Percentiles rank a stretch among this genome's conserved stretches.
phyloP scores from a whole-genome alignment of 2,329 filamentous ascomycete genomes.

The Nannizziopsis arthrosporioides region DNA sequence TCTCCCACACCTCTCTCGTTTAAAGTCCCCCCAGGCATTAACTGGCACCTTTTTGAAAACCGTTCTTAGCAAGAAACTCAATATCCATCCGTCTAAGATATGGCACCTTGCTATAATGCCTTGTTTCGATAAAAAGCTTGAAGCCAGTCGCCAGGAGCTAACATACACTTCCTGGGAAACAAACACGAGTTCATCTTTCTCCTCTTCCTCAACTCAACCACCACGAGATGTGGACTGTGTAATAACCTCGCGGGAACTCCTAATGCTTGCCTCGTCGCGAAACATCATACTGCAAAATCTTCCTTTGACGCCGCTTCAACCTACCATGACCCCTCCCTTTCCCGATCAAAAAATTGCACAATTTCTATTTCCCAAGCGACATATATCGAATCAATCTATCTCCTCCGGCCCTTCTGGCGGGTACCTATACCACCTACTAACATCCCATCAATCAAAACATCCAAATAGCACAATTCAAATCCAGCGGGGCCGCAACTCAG shows the following conservation, averaged over 20 bases:
- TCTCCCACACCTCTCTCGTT: conserved; percentile 73
- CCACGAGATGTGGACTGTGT: conserved; percentile 93
- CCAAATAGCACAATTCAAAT: conserved; percentile 61
- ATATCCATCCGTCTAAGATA: conserved; percentile 64
- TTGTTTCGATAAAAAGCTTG: conserved; percentile 97
- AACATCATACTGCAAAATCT: conserved; percentile 64
- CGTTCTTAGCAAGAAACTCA: conserved; percentile 58
- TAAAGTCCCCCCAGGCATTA: conserved; percentile 90
- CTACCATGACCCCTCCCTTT: conserved; percentile 46
- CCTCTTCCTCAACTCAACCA: conserved; percentile 28
- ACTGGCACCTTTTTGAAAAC: conserved; percentile 86
- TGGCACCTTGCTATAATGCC: conserved; percentile 97
- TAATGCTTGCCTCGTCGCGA: conserved; percentile 76
- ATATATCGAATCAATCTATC: conserved; percentile 31
- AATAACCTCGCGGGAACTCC: conserved; percentile 87
- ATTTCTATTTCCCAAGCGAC: conserved; percentile 59
- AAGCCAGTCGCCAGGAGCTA: conserved; percentile 85
- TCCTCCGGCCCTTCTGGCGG: conserved; percentile 74
- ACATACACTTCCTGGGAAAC: conserved; percentile 62
- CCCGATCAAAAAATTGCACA: conserved; percentile 58
- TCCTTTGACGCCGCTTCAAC: conserved; percentile 45
- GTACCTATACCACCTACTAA: conserved; percentile 73
- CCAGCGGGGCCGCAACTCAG: conserved; percentile 70
- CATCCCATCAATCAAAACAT: conserved; percentile 57
- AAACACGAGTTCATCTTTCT: conserved; percentile 23